Conservation (phyloP, 2,329 filamentous ascomycete genomes). For the Sporothrix euskadiensis region DNA sequence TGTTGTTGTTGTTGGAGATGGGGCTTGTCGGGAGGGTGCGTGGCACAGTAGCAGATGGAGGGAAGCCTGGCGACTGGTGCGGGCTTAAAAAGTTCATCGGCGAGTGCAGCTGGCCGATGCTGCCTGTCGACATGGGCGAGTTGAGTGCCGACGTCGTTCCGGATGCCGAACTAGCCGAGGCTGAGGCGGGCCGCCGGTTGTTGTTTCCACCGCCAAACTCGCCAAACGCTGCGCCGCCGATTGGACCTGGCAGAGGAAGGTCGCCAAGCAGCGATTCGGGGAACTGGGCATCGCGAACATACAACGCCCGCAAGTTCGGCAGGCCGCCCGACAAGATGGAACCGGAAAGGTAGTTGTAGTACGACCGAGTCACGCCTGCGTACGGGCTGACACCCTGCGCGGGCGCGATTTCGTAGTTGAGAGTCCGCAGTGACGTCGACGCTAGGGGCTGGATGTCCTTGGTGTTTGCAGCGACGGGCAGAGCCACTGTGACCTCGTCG, state of each 20-base stretch:
- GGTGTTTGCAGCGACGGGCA: constrained; percentile 50
- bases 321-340: constrained; percentile 76
- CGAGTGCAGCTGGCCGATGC: constrained; percentile 19
- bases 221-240: constrained; percentile 40
- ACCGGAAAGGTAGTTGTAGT: constrained; percentile 84
- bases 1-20: neutral
- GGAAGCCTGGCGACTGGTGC: constrained; percentile 25
- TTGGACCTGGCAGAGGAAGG: constrained; percentile 47
- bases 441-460: constrained; percentile 59
- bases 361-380: constrained; percentile 57
- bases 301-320: constrained; percentile 72
- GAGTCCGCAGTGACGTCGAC: constrained; percentile 66
- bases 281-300: constrained; percentile 82
- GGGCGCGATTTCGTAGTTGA: constrained; percentile 81
- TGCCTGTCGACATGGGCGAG: constrained; percentile 32
- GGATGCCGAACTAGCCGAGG: constrained; percentile 38
- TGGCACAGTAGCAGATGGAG: constrained; percentile 23
- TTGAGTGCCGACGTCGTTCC: constrained; percentile 33
- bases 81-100: constrained; percentile 39
- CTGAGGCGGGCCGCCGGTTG: constrained; percentile 37
- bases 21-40: constrained; percentile 2
- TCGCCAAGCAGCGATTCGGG: constrained; percentile 73
- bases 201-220: constrained; percentile 38
- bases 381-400: constrained; percentile 57
- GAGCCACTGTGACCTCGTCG: constrained; percentile 51